Conservation (phyloP, 2,329 filamentous ascomycete species). For the Aspergillus felis region DNA sequence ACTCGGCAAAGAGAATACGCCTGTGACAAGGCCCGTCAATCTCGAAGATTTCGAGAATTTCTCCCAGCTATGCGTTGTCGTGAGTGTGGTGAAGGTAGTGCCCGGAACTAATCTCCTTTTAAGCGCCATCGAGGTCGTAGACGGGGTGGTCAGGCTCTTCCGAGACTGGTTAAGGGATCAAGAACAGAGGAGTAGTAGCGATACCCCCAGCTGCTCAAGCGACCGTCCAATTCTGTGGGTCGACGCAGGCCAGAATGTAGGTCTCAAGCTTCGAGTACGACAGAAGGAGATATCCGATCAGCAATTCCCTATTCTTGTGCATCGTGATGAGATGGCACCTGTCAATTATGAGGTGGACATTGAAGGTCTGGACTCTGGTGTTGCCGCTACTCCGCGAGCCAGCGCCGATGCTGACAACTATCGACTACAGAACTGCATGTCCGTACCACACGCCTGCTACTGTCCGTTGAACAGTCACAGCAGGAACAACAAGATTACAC, state of each 20-base stretch:
- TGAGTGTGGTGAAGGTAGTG: slow-evolving; percentile 65
- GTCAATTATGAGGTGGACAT: slow-evolving; percentile 69
- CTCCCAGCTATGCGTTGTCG: slow-evolving; percentile 66
- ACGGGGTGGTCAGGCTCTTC: slow-evolving; percentile 68
- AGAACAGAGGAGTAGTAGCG: slow-evolving; percentile 9
- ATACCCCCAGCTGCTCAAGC: slow-evolving; percentile 3
- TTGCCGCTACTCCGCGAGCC: not conserved
- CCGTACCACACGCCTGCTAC: slow-evolving; percentile 58
- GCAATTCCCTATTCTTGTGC: slow-evolving; percentile 53
- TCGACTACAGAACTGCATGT: slow-evolving; percentile 59
- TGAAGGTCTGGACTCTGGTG: slow-evolving; percentile 53
- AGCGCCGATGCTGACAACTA: not conserved
- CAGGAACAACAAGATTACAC: slow-evolving; percentile 56
- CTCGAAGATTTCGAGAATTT: slow-evolving; percentile 70
- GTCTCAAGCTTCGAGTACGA: slow-evolving; percentile 63
- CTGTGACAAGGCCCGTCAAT: slow-evolving; percentile 57
- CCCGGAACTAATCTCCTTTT: slow-evolving; percentile 59
- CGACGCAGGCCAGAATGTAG: slow-evolving; percentile 59
- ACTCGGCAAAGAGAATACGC: not conserved
- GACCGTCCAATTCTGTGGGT: slow-evolving; percentile 62
- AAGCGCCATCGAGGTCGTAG: slow-evolving; percentile 62
- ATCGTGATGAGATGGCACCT: slow-evolving; percentile 59
- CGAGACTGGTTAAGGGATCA: slow-evolving; percentile 63
- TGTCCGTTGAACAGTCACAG: slow-evolving; percentile 63
- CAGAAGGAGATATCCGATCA: slow-evolving; percentile 45